These are phyloP conservation scores for Phytophthora capsici DNA, from an alignment of 352 stramenopile species.

Conservation along the genomic window DNA sequence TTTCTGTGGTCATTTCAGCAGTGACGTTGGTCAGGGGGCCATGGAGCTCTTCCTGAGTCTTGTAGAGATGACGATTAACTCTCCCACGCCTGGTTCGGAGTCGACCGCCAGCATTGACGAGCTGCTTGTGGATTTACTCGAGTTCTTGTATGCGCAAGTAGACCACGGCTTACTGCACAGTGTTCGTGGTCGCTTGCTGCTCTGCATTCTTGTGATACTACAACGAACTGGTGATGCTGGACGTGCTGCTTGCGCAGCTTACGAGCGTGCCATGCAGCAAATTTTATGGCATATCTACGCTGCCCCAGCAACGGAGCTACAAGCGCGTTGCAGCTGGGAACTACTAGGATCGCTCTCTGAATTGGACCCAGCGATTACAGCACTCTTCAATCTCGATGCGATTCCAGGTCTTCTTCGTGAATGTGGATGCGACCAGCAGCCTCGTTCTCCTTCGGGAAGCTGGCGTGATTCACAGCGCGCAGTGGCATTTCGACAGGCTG, in stretches of 20 bases:
- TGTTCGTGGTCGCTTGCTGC: conserved; percentile 51
- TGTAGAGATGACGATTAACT: conserved; percentile 43
- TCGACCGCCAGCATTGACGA: conserved; percentile 42
- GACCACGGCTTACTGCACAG: conserved; percentile 33
- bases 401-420: conserved; percentile 62
- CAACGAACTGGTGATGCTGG: conserved; percentile 62
- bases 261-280: conserved; percentile 63
- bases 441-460: conserved; percentile 12
- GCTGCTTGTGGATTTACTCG: conserved; percentile 44
- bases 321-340: conserved; percentile 60
- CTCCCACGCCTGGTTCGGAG: conserved; percentile 20
- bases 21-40: conserved; percentile 1
- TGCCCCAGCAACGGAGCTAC: conserved; percentile 30
- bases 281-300: conserved; percentile 54
- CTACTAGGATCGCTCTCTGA: conserved; percentile 59
- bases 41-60: conserved; percentile 42
- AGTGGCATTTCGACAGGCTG: conserved; percentile 42
- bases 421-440: conserved; percentile 34
- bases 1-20: conserved; percentile 19
- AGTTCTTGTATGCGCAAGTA: conserved; percentile 52
- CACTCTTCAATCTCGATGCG: conserved; percentile 71
- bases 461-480: conserved; percentile 19
- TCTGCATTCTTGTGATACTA: conserved; percentile 61
- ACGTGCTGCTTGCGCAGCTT: conserved; percentile 50
- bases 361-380: conserved; percentile 59